Base-by-base conservation (phyloP, 768 basidiomycete genomes). In the Amanita thiersii region DNA sequence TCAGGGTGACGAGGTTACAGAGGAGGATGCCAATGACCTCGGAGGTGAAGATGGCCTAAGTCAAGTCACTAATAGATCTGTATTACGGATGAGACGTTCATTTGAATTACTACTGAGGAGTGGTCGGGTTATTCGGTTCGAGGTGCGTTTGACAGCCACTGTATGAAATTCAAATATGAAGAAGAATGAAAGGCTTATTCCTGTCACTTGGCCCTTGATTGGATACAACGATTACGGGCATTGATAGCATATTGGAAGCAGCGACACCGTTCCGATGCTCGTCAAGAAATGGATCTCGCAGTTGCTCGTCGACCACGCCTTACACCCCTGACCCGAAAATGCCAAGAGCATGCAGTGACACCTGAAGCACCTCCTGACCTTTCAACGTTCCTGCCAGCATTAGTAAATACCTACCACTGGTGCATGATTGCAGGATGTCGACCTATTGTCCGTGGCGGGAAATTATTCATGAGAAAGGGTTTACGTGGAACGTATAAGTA, bases 381-480 rank as follows among this genome's bases (percentile, higher is more conserved):
- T 11, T 75, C 76, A 17, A 65, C 68, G 7, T 68, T 73, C 5
- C 62, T 77, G 29, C 72, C 79, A 3, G 72, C 76, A 9, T 62
- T 92, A 35, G 65, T 72, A 36, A 65, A 71, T 0, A 58, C 91
- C 33, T 92, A 86, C 69, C 86, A 86, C 51, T 91, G 88, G 91
- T 97, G 94, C 54, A 68, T 83, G 2, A 56, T 93, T 47, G 75
- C 84, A 26, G 79, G 77, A 1, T 97, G 94, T 53, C 75, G 77
- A 45, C 70, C 87, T 4, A 77, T 93, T 35, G 56, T 80, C 29
- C 81, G 80, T 53, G 69, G 76, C 5, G 89, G 90, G 0, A 79
- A 81, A 37, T 56, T 89, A 29, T 92, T 76, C 50, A 73, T 79
- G 55, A 74, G 81, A 51, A 71, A 74, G 48, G 86, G 86, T 5